Conservation (phyloP, 1,139 yeast species). For the Suhomyces bolitotheri region DNA sequence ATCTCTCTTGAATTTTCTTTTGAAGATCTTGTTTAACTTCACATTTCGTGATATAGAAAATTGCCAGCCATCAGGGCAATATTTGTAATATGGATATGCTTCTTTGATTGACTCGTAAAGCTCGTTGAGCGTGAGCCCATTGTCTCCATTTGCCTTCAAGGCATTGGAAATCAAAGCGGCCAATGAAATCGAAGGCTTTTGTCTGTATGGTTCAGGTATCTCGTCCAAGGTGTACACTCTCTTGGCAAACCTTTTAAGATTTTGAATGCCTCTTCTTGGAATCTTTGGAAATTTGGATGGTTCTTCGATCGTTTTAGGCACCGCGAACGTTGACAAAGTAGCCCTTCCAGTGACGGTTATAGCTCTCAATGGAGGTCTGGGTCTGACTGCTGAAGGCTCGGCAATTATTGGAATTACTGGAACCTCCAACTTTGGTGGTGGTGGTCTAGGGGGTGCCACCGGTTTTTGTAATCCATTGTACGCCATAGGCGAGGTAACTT, state of each 20-base stretch:
- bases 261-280: conserved; percentile 37
- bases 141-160: conserved; percentile 60
- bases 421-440: conserved; percentile 43
- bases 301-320: conserved; percentile 36
- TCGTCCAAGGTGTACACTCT: conserved; percentile 68
- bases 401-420: conserved; percentile 31
- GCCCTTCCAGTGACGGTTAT: conserved; percentile 28
- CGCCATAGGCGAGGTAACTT: conserved; percentile 19
- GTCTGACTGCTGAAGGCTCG: conserved; percentile 21
- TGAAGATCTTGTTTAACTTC: conserved; percentile 80
- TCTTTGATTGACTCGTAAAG: conserved; percentile 86
- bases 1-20: conserved; percentile 71
- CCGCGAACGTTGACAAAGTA: conserved; percentile 31
- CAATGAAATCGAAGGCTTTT: conserved; percentile 79
- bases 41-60: conserved; percentile 87
- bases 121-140: conserved; percentile 82
- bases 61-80: conserved; percentile 98
- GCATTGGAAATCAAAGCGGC: conserved; percentile 81
- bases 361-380: conserved; percentile 24
- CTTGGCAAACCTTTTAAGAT: conserved; percentile 48
- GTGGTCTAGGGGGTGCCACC: conserved; percentile 28
- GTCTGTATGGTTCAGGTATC: conserved; percentile 81
- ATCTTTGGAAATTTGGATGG: conserved; percentile 47
- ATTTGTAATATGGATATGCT: conserved; percentile 84
- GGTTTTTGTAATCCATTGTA: conserved; percentile 16